phyloP scores from a whole-genome alignment of 2,329 filamentous ascomycete species.

The Neonectria sp. region DNA sequence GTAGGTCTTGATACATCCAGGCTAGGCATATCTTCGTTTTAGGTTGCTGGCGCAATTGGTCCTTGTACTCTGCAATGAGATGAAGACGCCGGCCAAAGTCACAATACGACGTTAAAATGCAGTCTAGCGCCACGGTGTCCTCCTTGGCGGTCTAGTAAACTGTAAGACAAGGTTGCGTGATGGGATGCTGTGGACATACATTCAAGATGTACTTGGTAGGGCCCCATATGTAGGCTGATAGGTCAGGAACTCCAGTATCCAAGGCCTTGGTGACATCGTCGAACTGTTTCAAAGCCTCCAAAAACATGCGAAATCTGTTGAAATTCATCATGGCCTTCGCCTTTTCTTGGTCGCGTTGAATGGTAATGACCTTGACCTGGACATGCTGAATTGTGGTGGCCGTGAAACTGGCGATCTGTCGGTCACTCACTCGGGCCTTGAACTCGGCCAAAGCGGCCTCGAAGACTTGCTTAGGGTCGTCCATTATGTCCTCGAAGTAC shows the following conservation, averaged over 20 bases:
- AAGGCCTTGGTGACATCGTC: slow-evolving; percentile 2
- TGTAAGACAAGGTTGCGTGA: not conserved
- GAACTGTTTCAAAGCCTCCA: slow-evolving; percentile 4
- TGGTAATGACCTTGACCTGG: slow-evolving; percentile 1
- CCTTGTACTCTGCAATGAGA: slow-evolving; percentile 3
- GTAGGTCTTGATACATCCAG: slow-evolving; percentile 21
- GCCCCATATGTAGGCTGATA: slow-evolving; percentile 17
- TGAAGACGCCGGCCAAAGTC: slow-evolving; percentile 9
- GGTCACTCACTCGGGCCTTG: not conserved
- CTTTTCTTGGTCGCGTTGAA: slow-evolving; percentile 22
- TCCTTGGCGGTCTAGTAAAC: slow-evolving; percentile 7
- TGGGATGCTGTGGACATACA: not conserved
- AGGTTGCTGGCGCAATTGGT: not conserved
- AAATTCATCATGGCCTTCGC: slow-evolving; percentile 19
- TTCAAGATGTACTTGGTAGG: slow-evolving; percentile 12
- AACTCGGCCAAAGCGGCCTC: not conserved
- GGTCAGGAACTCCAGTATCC: not conserved
- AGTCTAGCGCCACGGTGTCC: not conserved
- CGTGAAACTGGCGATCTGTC: not conserved
- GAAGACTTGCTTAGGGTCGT: not conserved
- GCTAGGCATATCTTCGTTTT: slow-evolving; percentile 9
- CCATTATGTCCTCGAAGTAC: not conserved
- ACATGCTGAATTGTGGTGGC: not conserved
- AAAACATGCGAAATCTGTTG: not conserved
- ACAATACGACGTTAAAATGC: slow-evolving; percentile 13